phyloP scores from a whole-genome alignment of 306 rosid genomes.

The Malus orientalis region DNA sequence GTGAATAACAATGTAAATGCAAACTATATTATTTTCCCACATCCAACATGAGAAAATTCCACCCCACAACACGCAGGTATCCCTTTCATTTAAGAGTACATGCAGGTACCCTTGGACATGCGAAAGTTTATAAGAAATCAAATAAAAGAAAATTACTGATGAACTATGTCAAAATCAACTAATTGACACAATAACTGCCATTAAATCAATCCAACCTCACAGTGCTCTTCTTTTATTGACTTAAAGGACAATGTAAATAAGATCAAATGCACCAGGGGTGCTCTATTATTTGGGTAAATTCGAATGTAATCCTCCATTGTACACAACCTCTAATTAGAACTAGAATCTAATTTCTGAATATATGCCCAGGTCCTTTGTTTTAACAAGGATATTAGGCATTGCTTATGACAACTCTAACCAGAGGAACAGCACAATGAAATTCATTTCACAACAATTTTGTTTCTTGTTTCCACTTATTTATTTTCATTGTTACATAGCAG shows the following conservation, averaged over 20 bases:
- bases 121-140: background rate
- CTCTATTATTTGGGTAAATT: background rate
- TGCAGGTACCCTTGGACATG: background rate
- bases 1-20: background rate
- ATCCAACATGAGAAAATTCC: background rate
- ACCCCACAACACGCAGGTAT: background rate
- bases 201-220: background rate
- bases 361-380: background rate
- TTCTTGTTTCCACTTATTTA: background rate
- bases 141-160: background rate
- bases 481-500: background rate
- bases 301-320: too few species aligned
- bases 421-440: background rate
- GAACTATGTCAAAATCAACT: background rate
- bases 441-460: background rate
- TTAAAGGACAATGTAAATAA: background rate
- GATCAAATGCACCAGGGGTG: background rate
- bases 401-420: background rate
- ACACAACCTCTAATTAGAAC: background rate
- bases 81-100: background rate
- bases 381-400: background rate
- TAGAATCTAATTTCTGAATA: too few species aligned
- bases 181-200: background rate
- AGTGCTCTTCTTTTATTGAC: background rate
- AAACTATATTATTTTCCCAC: background rate